Evolutionary conservation across 2,329 filamentous ascomycete species (phyloP), one percentile per base, ranked within the genome.

Genomic region (Fusarium setosum): DNA sequence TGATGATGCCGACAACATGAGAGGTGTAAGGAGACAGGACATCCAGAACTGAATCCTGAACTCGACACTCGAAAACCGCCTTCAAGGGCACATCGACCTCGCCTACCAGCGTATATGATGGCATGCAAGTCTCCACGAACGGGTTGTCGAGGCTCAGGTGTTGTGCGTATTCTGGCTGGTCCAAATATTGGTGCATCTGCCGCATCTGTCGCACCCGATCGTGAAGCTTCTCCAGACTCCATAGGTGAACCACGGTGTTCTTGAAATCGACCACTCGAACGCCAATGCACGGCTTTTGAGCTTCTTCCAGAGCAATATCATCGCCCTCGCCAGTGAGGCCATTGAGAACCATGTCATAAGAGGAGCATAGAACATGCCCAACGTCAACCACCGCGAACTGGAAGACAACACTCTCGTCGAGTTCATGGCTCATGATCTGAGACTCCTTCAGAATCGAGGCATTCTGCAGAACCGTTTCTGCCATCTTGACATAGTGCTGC

Each of bases 361-460:
- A 97, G 4, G 96, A 99, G 70, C 92, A 94, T 68, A 96, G 86
- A 20, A 89, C 90, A 73, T 99, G 94, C 2, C 96, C 96, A 64
- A 91, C 83, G 72, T 97, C 95, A 29, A 98, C 89, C 56, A 97
- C 90, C 12, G 93, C 91, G 75, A 98, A 99, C 76, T 99, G 96
- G 76, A 99, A 98, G 18, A 95, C 90, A 9, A 97, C 92, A 67
- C 89, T 89, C 76, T 97, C 96, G 69, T 96, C 92, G 81, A 99
- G 92, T 72, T 97, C 93, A 71, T 97, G 95, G 80, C 94, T 97
- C 93, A 99, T 96, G 61, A 99, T 90, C 74, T 99, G 96, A 2
- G 96, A 96, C 78, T 99, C 96, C 76, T 99, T 99, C 59, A 99
- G 79, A 24, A 90, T 88, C 8, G 92, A 89, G 4, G 95, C 95